Base-by-base conservation (phyloP, 352 stramenopile species). In the Globisporangium spiculum region DNA sequence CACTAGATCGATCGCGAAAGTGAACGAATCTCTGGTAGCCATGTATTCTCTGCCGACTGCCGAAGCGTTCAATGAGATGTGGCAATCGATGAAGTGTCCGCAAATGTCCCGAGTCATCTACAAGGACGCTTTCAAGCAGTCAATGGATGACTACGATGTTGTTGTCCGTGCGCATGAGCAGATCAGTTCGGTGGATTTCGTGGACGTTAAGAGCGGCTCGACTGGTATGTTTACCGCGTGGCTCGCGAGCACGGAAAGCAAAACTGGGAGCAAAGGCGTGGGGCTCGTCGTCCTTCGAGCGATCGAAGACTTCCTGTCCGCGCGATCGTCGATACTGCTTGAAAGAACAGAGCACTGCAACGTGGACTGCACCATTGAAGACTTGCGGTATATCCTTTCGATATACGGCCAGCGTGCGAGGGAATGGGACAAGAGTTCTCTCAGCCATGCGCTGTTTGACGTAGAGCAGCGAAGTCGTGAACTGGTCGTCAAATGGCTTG, bases 401-500 rank as follows among this genome's bases (percentile, higher is more conserved):
- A 24, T 52, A 38, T 72, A 74, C 34, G 46, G 57, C 4, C 48
- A 26, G 32, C 52, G 27, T 12, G 30, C 70, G 18, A 27, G 1
- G 4, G 34, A 73, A 24, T 79, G 71, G 73, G 53, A 44, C 1
- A 20, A 67, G 10, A 55, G 73, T 30, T 54, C 62, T 9, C 60
- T 60, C n/a, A 64, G 63, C 27, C 72, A 65, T 3, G 69, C 62
- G 7, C 18, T 75, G 8, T 61, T 75, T 36, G 32, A 60, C 12
- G 70, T 87, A 20, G 75, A 84, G 48, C 73, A 84, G 38, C 71
- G 63, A 4, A 87, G 78, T 60, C 74, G 69, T 1, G 67, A 76
- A 44, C 65, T 87, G 53, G 34, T 89, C 12, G 58, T 86, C 10
- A 65, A 75, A 18, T 87, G 81, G 77, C 71, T 77, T 50, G 68